Evolutionary conservation across 371 early-diverging fungal species (phyloP), one percentile per base, ranked within the genome.

Genomic region (Syncephalastrum sp.): DNA sequence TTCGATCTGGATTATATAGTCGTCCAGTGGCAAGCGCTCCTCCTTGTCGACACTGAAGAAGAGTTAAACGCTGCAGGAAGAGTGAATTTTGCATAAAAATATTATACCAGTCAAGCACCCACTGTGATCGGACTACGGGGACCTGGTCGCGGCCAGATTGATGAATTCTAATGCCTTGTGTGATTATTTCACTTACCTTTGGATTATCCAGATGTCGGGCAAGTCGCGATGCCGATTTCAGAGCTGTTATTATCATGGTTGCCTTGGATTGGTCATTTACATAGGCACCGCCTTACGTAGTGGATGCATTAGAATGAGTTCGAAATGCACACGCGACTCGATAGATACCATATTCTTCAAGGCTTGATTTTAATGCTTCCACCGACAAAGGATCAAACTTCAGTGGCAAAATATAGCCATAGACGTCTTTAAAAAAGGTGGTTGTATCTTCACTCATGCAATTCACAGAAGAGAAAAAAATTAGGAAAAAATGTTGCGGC

Each of bases 31-130:
- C 4, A 68, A 23, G 8, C 51, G 16, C 17, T 55, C 48, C 2
- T 58, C 63, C 16, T 49, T 49, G 41, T 60, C 63, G 23, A 52
- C 52, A 29, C 72, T 70, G 33, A 10, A 41, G 44, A 43, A n/a
- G 17, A 53, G 17, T 13, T 21, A 49, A 2, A 2, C 47, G 29
- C 42, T 53, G 15, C 4, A 47, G 13, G 8, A 14, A 14, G 16
- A 14, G 27, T 25, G 12, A n/a, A 56, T 16, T 25, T 15, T 48
- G 4, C 41, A 55, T 41, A 19, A 25, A 42, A 29, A 17, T 8
- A 2, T 42, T 52, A 44, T 53, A 75, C 76, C 72, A 70, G 21
- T 66, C 65, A 17, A 59, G 60, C 23, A 76, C n/a, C 76, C 76
- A 76, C 19, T 76, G 56, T 15, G 64, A 46, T 47, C 61, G 54